Percentiles rank a stretch among this genome's conserved stretches.
Evolutionary conservation across 345 rosid species (phyloP).

Genomic region (Populus deltoides): DNA sequence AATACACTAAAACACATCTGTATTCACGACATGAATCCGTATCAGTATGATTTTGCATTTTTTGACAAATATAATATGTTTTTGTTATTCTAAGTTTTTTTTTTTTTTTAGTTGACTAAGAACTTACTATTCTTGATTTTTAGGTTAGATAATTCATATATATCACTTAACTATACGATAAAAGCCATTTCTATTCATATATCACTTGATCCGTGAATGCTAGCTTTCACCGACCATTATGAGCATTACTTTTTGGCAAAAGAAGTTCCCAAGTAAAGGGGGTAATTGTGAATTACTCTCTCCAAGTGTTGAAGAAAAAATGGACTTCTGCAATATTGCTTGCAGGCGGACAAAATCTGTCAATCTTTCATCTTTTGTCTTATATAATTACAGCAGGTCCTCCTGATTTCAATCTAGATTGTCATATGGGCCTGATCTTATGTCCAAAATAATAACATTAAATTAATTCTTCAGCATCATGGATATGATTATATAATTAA

Average conservation of each 20-base stretch:
- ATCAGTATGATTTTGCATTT: too few relatives aligned
- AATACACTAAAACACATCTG: too few relatives aligned
- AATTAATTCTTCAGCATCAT: constrained; percentile 7
- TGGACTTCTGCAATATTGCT: neutral
- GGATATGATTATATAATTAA: too few relatives aligned
- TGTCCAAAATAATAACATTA: neutral
- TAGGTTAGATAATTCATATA: too few relatives aligned
- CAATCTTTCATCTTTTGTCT: neutral
- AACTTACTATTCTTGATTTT: too few relatives aligned
- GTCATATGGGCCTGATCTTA: neutral
- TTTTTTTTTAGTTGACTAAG: too few relatives aligned
- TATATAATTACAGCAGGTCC: too few relatives aligned
- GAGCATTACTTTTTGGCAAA: neutral
- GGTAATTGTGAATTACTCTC: neutral
- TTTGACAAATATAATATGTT: too few relatives aligned
- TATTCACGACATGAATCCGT: too few relatives aligned
- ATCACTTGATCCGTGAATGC: neutral
- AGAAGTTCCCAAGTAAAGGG: constrained; percentile 2
- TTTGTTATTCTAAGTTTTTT: too few relatives aligned
- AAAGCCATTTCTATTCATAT: too few relatives aligned
- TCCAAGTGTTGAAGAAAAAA: neutral
- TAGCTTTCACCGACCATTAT: neutral
- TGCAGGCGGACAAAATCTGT: neutral
- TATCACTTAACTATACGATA: too few relatives aligned
- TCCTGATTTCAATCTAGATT: neutral